Conservation (phyloP, 257 asterid genomes). For the Hygrophila difformis region DNA sequence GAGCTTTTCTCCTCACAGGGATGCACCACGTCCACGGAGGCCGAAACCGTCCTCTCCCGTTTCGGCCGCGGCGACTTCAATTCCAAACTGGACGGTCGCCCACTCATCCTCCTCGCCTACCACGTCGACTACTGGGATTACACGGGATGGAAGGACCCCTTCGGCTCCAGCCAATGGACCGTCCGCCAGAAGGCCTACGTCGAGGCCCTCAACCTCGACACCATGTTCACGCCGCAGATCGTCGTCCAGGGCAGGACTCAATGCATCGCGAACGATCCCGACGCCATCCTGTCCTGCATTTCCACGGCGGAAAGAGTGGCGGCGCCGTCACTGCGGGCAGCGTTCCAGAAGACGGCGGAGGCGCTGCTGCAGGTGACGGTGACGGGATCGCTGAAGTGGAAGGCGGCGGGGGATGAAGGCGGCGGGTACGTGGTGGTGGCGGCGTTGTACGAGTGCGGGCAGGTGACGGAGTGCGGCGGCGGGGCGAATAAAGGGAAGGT, state of each 20-base stretch:
- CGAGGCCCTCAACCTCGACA: constrained; percentile 56
- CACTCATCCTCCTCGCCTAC: constrained; percentile 58
- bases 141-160: constrained; percentile 89
- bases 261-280: constrained; percentile 50
- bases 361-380: constrained; percentile 51
- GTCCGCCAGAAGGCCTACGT: constrained; percentile 83
- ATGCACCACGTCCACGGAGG: constrained; percentile 79
- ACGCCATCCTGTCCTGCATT: constrained; percentile 42
- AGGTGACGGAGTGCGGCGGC: constrained; percentile 43
- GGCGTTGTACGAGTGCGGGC: constrained; percentile 59
- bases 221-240: constrained; percentile 68
- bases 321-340: constrained; percentile 32
- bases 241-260: constrained; percentile 73
- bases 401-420: no score
- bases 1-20: constrained; percentile 95
- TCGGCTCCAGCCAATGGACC: constrained; percentile 81
- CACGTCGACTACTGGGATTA: constrained; percentile 94
- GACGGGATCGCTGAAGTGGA: constrained; percentile 47
- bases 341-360: constrained; percentile 45
- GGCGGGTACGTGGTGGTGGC: constrained; percentile 46
- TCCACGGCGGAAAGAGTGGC: constrained; percentile 22
- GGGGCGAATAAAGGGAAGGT: constrained; percentile 68
- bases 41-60: constrained; percentile 78
- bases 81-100: constrained; percentile 36
- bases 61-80: constrained; percentile 83